A percentile compares a stretch with the other conserved stretches of the same genome.
phyloP scores from a whole-genome alignment of 139 green algal species.

The Tetraselmis chui region DNA sequence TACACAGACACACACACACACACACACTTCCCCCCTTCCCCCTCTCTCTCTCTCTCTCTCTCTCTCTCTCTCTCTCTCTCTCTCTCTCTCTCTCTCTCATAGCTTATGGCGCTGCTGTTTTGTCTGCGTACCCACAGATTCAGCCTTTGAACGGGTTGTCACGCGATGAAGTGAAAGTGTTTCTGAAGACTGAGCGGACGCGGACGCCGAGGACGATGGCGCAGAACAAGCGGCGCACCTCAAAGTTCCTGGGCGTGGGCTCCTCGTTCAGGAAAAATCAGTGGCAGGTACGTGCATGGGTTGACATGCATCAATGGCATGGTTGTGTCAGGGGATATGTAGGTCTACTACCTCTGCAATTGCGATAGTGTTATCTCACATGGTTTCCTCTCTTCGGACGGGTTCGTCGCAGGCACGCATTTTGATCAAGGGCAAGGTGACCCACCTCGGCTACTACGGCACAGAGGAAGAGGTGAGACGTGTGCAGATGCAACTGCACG shows the following conservation, averaged over 20 bases:
- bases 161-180: constrained; percentile 62
- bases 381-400: too few species aligned
- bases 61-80: too few species aligned
- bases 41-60: too few species aligned
- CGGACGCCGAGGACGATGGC: neutral
- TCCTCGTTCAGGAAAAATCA: constrained; percentile 67
- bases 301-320: too few species aligned
- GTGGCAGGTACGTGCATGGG: constrained; percentile 40
- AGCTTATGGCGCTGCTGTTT: too few species aligned
- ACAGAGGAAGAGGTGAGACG: constrained; percentile 56
- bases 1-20: too few species aligned
- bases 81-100: too few species aligned
- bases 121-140: constrained; percentile 23
- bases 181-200: constrained; percentile 57
- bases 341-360: too few species aligned
- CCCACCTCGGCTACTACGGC: constrained; percentile 62
- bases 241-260: constrained; percentile 60
- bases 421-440: constrained; percentile 66
- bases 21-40: too few species aligned
- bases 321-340: too few species aligned
- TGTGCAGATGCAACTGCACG: too few species aligned
- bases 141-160: constrained; percentile 45
- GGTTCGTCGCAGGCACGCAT: constrained; percentile 42
- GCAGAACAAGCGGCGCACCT: constrained; percentile 49
- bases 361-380: too few species aligned